Base-by-base conservation (phyloP, 768 basidiomycete genomes). In the Macrolepiota fuliginosa region DNA sequence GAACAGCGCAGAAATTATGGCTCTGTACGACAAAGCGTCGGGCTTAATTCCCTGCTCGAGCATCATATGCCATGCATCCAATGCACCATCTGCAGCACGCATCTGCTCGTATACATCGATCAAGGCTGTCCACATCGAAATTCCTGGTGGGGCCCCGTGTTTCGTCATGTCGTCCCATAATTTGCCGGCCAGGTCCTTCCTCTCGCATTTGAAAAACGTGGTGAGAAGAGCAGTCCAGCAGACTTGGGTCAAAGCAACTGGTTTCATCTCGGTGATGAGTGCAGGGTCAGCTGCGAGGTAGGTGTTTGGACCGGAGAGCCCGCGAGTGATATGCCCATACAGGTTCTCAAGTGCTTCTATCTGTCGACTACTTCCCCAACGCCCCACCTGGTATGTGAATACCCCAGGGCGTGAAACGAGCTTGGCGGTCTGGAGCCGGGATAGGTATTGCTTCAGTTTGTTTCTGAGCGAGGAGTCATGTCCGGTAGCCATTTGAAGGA, bases 101-200 rank as follows among this genome's bases (percentile, higher is more conserved):
- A 80, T 74, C 51, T 80, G 74, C 35, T 78, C 81, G 65, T 88
- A 87, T 7, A 85, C 83, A 51, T 87, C 82, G 39, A 95, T 74
- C 47, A 92, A 78, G 15, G 86, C 83, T 10, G 83, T 91, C 92
- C 92, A 94, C 53, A 85, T 81, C 27, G 78, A 73, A 9, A 83
- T 72, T 1, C 80, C 80, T n/a, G 87, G 86, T 39, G 61, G 71
- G 39, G 89, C 70, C 0, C 79, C 80, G 22, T 80, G 73, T 39
- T 71, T 66, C 17, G 74, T 56, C 75, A 91, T 82, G 69, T 92
- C 90, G 37, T 82, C 77, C 92, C 92, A 93, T 4, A 92, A 68
- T 24, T 75, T 73, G 47, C 80, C 81, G 2, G 87, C 91, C 22
- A 87, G 72, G 55, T 89, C 86, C 46, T 76, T 75, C 32, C 81